Evolutionary conservation across 1,284 basidiomycete species (phyloP), one percentile per base, ranked within the genome.

Genomic region (Mycena sp.): DNA sequence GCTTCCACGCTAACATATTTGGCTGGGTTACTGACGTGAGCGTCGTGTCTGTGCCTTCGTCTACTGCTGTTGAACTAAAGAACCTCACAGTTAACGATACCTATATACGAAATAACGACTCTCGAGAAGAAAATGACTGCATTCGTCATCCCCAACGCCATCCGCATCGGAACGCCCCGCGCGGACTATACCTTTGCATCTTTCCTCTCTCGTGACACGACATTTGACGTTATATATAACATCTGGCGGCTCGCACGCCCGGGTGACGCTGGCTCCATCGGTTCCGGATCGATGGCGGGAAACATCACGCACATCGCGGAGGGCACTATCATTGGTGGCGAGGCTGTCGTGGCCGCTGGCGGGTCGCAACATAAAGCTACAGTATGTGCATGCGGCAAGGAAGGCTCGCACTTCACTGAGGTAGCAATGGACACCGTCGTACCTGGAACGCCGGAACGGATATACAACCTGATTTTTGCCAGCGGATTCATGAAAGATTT

Each of bases 121-220:
- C 88, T 99, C 46, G 97, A 99, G 76, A 99, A 99, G 84, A 94
- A 92, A 71, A 99, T 97, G 95, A 99, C 98, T 0, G 97, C 97
- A 1, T 93, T 98, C 69, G 95, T 99, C 62, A 99, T 99, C 67
- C 97, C 98, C 14, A 99, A 99, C 75, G 97, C 96, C 10, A 97
- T 99, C 69, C 92, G 93, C 71, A 86, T 99, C 58, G 88, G 91
- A 14, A 98, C 97, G 0, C 84, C 88, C 28, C 89, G 91, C 64
- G 81, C 83, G 14, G 92, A 96, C 82, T 95, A 99, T 79, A 94
- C 91, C 0, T 99, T 99, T 73, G 94, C 96, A 0, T 98, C 96
- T 6, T 96, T 99, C 83, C 90, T 99, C 67, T 93, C 96, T 0
- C 88, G 98, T 19, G 97, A 99, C 77, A 95, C 95, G 35, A 96